Percentiles rank a stretch among this genome's conserved stretches.
These are phyloP conservation scores for Candida patagonica DNA, from an alignment of 805 yeast species.

Conservation along the genomic window DNA sequence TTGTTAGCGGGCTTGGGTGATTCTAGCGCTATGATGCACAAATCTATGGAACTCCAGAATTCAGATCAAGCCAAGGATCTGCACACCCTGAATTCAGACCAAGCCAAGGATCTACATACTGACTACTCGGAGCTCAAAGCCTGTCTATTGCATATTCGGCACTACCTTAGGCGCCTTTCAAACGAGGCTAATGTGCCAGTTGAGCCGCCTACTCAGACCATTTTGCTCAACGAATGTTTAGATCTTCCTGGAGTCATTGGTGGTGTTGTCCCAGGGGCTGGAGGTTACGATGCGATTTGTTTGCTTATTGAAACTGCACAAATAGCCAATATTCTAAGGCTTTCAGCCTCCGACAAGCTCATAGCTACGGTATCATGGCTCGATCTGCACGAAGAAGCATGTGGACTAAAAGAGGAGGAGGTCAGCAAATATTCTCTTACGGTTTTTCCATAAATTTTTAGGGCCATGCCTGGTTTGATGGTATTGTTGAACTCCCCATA, in stretches of 20 bases:
- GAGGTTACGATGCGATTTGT: constrained; percentile 91
- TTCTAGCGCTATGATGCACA: no score
- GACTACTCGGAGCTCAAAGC: no score
- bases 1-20: constrained; percentile 38
- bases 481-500: no score
- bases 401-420: constrained; percentile 8
- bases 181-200: constrained; percentile 67
- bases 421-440: not conserved
- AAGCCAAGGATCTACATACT: not conserved
- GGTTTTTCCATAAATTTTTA: not conserved
- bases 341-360: not conserved
- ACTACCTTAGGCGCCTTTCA: constrained; percentile 52
- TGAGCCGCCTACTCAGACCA: constrained; percentile 75
- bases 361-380: constrained; percentile 11
- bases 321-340: constrained; percentile 22
- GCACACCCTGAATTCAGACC: not conserved
- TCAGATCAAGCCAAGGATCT: constrained; percentile 1
- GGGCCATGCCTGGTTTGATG: no score
- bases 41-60: not conserved
- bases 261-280: constrained; percentile 99
- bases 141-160: constrained; percentile 45
- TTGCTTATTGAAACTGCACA: constrained; percentile 48
- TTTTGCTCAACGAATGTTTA: constrained; percentile 50
- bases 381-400: constrained; percentile 11
- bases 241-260: constrained; percentile 67